Conservation (phyloP, 495 filamentous ascomycete species). For the Podospora pseudocomata region DNA sequence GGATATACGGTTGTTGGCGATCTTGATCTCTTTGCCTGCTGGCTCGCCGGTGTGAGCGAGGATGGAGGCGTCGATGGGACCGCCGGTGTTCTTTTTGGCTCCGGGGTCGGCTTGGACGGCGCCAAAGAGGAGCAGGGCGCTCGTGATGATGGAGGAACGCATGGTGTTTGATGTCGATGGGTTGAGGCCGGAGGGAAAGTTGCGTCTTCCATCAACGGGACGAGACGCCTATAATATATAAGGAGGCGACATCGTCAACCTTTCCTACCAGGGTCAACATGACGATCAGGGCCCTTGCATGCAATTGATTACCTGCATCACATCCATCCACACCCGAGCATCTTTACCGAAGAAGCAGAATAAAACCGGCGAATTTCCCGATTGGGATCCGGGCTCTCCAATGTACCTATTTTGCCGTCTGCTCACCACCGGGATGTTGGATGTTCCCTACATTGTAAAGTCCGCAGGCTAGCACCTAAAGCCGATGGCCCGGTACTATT, state of each 20-base stretch:
- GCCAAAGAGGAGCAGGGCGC: conserved; percentile 12
- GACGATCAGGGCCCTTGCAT: neutral
- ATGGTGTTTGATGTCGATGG: neutral
- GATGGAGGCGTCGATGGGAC: conserved; percentile 19
- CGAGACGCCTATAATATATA: neutral
- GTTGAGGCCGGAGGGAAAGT: neutral
- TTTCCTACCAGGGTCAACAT: neutral
- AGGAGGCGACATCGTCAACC: neutral
- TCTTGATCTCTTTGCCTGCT: conserved; percentile 27
- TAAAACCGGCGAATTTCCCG: neutral
- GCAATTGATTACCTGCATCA: neutral
- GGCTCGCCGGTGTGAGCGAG: conserved; percentile 36
- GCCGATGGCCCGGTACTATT: too few species aligned
- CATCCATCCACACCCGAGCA: neutral
- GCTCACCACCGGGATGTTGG: too few species aligned
- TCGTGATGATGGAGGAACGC: conserved; percentile 8
- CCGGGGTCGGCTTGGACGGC: neutral
- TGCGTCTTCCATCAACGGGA: neutral
- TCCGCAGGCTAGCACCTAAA: too few species aligned
- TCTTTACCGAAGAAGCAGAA: neutral
- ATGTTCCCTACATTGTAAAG: too few species aligned
- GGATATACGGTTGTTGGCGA: conserved; percentile 28
- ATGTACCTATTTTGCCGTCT: neutral
- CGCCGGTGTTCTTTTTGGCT: neutral
- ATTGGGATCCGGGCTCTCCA: neutral